A percentile compares a stretch with the other conserved stretches of the same genome.
Conservation (phyloP, 1,284 basidiomycete genomes). For the Marasmius oreades region DNA sequence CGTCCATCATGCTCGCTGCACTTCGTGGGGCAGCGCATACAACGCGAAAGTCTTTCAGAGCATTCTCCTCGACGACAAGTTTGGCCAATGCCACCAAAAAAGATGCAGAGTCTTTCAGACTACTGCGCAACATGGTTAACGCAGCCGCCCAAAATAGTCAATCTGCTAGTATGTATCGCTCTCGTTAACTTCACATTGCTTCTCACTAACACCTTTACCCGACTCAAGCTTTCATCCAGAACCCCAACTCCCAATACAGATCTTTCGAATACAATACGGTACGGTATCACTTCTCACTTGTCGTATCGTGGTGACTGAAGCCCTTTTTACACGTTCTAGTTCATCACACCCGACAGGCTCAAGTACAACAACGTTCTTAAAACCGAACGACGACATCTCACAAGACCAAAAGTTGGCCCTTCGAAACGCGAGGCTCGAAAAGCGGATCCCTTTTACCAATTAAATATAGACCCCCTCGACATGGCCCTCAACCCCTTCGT, state of each 20-base stretch:
- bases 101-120: background rate
- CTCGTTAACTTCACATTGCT: background rate
- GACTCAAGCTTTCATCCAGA: constrained; percentile 2
- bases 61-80: background rate
- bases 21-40: background rate
- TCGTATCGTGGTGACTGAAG: background rate
- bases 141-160: background rate
- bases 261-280: constrained; percentile 21
- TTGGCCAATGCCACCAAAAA: background rate
- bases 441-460: constrained; percentile 67
- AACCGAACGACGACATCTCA: constrained; percentile 18
- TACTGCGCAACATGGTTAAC: background rate
- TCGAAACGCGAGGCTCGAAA: constrained; percentile 43
- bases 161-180: constrained; percentile 1
- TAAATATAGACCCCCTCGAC: constrained; percentile 66
- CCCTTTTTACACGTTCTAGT: constrained; percentile 27
- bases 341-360: constrained; percentile 44
- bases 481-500: constrained; percentile 68
- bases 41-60: background rate
- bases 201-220: background rate
- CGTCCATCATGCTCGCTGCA: background rate
- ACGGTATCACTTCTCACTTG: constrained; percentile 8
- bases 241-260: constrained; percentile 20
- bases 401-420: constrained; percentile 46
- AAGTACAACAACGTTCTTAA: constrained; percentile 35